Percentiles rank a stretch among this genome's conserved stretches.
Evolutionary conservation across 2,329 filamentous ascomycete species (phyloP).

Genomic region (Diaporthe citriasiana): DNA sequence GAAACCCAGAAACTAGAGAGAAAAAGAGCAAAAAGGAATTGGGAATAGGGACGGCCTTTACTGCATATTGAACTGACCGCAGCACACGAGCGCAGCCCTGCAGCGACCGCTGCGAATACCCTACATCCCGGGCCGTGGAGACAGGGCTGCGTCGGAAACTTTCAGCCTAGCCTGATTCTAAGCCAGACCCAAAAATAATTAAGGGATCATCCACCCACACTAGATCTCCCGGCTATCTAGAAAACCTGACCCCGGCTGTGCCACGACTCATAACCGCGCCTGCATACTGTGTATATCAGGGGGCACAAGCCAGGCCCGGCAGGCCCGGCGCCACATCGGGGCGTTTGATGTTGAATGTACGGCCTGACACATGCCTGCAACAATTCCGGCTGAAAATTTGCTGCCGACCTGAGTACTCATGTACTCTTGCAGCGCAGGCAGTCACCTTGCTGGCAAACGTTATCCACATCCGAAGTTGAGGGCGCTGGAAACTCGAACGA

Average conservation of each 20-base stretch:
- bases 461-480: constrained; percentile 1
- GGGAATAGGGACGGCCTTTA: constrained; percentile 6
- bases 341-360: constrained; percentile 29
- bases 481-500: not conserved
- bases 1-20: not conserved
- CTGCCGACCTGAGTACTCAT: not conserved
- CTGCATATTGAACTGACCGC: constrained; percentile 7
- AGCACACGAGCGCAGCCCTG: not conserved
- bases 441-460: not conserved
- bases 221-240: constrained; percentile 28
- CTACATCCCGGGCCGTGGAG: constrained; percentile 12
- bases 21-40: not conserved
- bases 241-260: not conserved
- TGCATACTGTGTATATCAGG: constrained; percentile 17
- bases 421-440: too few relatives aligned
- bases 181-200: constrained; percentile 11
- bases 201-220: constrained; percentile 28
- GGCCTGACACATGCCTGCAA: constrained; percentile 30
- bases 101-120: too few relatives aligned
- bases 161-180: constrained; percentile 10
- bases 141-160: constrained; percentile 33
- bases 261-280: constrained; percentile 5
- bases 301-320: constrained; percentile 1
- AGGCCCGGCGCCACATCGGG: constrained; percentile 11
- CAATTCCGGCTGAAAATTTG: constrained; percentile 5